Base-by-base conservation (phyloP, 305 asterid species). In the Petunia hybrid region DNA sequence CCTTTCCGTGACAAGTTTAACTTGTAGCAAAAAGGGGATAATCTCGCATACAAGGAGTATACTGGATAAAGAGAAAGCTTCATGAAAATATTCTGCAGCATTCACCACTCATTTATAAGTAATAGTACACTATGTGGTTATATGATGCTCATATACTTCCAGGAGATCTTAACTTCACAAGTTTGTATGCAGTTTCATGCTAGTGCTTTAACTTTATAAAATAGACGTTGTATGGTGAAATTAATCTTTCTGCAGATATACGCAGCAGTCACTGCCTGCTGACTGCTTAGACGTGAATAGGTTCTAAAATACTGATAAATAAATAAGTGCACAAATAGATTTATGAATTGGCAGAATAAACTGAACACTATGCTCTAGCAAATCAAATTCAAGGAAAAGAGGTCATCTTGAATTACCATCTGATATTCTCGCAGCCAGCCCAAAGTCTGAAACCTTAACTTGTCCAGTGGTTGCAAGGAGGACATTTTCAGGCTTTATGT, bases 401-500 rank as follows among this genome's bases (percentile, higher is more conserved):
- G 48, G n/a, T 36, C 78, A n/a, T 59, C 60, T n/a, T 53, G 71
- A 79, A 80, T 89, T 90, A 92, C 96, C 98, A 84, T 92, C 92
- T 76, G 88, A 83, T 80, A 92, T 87, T 80, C 97, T 87, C 86
- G 90, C 88, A 76, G 98, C 98, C 78, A 92, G 85, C 64, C 95
- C 97, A 78, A 91, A 92, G 78, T 92, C 97, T 0, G 97, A 97
- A 80, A 94, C 97, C 87, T 94, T 94, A 87, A 94, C 85, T 84
- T 89, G 92, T 53, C 95, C 98, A 75, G 95, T 83, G 62, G 90
- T 38, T 22, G 92, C 84, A 55, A 92, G 95, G 62, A 94, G 97
- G 66, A 94, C 91, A 84, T 94, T 94, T 85, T 94, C 97, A 46
- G 97, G 98, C 90, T 94, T 94, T 83, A 94, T 85, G 76, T 94